Base-by-base conservation (phyloP, 768 basidiomycete genomes). In the Auriscalpium vulgare region DNA sequence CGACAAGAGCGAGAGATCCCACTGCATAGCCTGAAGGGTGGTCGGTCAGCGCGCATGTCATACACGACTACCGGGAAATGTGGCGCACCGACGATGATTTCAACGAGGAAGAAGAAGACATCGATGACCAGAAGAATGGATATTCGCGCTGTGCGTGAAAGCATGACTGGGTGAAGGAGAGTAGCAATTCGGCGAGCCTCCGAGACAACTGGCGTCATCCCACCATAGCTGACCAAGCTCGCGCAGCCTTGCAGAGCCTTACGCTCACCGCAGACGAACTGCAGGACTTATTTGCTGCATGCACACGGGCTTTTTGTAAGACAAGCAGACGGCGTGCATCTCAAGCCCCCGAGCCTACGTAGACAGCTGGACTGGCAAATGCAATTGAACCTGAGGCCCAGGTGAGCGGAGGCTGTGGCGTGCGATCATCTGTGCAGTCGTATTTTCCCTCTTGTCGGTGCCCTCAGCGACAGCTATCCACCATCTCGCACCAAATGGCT, bases 1-100 rank as follows among this genome's bases (percentile, higher is more conserved):
- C 95, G 48, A 99, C 85, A 53, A 98, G 85, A 1, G 95, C 95
- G 1, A 97, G 82, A 1, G 93, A 95, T 35, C 93, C 93, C 54
- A 97, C 92, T n/a, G 88, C 84, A 84, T 95, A 95, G 44, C 95
- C 93, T 88, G 63, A 23, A 58, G 59, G 58, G 53, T 19, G 59
- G 10, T 11, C 29, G 16, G 48, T 56, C 14, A 37, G 50, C 45
- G 43, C 51, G 40, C 11, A 38, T 38, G 37, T 17, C 35, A 17
- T 51, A 52, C 37, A 17, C 66, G 47, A 44, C 44, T 14, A 8
- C 16, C 9, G 16, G 16, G 23, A 37, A 40, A 1, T 10, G 23
- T 16, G 21, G 64, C 79, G 61, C 57, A 84, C 91, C 92, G 56
- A 81, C 82, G 56, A 87, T 81, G 64, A 95, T 78, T 69, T 95